Evolutionary conservation across 177 flowering plant genomes (phyloP).

Genomic region (Telopea speciosissima): DNA sequence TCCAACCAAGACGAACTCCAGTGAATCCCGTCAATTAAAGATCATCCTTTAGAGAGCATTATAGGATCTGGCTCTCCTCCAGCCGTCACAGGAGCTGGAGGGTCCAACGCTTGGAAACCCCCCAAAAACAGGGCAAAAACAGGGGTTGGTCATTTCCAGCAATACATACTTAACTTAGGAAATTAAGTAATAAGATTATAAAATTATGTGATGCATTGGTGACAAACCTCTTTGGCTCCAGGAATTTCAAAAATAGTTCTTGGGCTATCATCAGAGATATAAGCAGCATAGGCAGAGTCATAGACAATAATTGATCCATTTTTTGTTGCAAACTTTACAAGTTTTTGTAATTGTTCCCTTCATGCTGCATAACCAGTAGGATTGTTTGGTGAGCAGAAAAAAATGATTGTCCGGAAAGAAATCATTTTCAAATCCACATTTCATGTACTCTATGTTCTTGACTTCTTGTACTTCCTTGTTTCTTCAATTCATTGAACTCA

Average conservation of each 20-base stretch:
- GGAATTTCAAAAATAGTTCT: constrained; percentile 81
- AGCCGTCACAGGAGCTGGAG: too few relatives aligned
- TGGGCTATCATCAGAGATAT: constrained; percentile 70
- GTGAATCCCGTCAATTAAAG: constrained; percentile 98
- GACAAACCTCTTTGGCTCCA: constrained; percentile 88
- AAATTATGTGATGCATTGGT: too few relatives aligned
- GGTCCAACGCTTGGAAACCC: too few relatives aligned
- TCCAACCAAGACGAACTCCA: constrained; percentile 95
- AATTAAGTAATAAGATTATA: too few relatives aligned
- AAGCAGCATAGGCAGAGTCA: constrained; percentile 75
- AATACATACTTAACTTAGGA: too few relatives aligned
- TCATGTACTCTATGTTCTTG: constrained; percentile 79
- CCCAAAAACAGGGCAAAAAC: too few relatives aligned
- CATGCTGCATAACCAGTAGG: constrained; percentile 84
- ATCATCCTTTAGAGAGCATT: too few relatives aligned
- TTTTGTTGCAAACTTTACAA: constrained; percentile 64
- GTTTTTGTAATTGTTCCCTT: constrained; percentile 51
- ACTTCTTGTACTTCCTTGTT: constrained; percentile 46
- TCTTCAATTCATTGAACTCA: constrained; percentile 29
- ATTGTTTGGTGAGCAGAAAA: constrained; percentile 92
- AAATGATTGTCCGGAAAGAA: constrained; percentile 83
- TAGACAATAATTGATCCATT: constrained; percentile 80
- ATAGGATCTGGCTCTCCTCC: too few relatives aligned
- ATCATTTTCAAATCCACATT: constrained; percentile 46
- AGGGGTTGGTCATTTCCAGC: too few relatives aligned